Evolutionary conservation across 139 green algal species (phyloP), one percentile per base, ranked within the genome.

Genomic region (Pseudopediastrum boryanum): DNA sequence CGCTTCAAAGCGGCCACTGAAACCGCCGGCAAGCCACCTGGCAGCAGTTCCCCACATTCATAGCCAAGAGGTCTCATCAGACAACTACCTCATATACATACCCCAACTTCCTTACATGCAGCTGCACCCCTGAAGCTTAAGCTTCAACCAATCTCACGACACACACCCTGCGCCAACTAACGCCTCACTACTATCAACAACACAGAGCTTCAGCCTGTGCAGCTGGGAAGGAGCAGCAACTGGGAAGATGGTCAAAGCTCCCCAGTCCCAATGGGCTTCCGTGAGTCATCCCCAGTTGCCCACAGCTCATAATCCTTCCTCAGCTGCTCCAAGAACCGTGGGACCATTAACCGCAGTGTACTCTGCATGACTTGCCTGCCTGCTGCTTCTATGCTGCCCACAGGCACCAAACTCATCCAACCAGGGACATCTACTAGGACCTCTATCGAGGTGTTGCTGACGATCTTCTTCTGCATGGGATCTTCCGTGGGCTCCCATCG

Each of bases 261-360:
- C 23, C 88, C 88, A 39, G 72, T 80, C 8, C 76, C 84, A 7
- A 93, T 59, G 7, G 88, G 78, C 75, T 88, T 85, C 25, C 89
- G 79, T 5, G 82, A 91, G 25, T 87, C 72, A 61, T 94, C 90
- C 0, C 93, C 93, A 0, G 73, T 66, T 4, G 93, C 91, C 93
- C 93, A 97, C 2, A 78, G 46, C 54, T 73, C 56, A 74, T 97
- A 97, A 70, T 97, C 93, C 3, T 56, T 78, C 13, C 85, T 68
- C 41, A 97, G 88, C 85, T 97, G 93, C 61, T 80, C 59, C 80
- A 97, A 71, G 82, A 97, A 97, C 4, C 89, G 80, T 1, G 93
- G 93, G 67, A 97, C 90, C 68, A 90, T 88, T 8, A 79, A 82
- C 44, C 87, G 84, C 12, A 97, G 85, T 42, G 95, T 87, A 25